These are phyloP conservation scores for Vanrija pseudolonga DNA, from an alignment of 1,284 basidiomycete species.

Conservation along the genomic window DNA sequence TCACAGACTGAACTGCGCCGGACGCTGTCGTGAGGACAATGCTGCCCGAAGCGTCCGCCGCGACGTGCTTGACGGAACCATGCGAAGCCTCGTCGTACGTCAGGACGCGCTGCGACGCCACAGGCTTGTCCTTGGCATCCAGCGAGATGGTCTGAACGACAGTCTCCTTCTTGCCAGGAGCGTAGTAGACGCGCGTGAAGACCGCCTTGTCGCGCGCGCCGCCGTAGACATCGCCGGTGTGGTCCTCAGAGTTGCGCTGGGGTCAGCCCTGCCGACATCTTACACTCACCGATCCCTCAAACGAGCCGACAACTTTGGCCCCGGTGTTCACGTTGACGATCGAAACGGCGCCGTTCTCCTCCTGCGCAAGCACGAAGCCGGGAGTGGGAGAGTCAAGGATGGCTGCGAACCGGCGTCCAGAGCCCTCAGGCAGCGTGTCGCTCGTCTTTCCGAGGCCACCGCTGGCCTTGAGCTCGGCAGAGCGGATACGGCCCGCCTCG, in stretches of 20 bases:
- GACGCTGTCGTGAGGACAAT: neutral
- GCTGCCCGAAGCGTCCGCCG: neutral
- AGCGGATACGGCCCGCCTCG: conserved; percentile 57
- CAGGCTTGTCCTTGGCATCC: conserved; percentile 8
- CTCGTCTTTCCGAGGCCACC: conserved; percentile 55
- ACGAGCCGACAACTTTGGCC: conserved; percentile 57
- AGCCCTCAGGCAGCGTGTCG: conserved; percentile 47
- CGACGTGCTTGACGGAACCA: conserved; percentile 57
- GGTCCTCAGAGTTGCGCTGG: neutral
- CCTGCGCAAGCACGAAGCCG: conserved; percentile 51
- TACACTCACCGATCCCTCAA: conserved; percentile 57
- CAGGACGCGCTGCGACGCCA: neutral
- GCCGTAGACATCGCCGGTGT: conserved; percentile 1
- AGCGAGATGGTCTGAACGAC: conserved; percentile 8
- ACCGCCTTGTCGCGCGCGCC: conserved; percentile 32
- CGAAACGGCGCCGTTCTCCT: conserved; percentile 57
- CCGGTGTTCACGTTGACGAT: conserved; percentile 56
- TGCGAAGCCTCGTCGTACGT: conserved; percentile 64
- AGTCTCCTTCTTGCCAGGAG: conserved; percentile 43
- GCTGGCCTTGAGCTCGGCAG: conserved; percentile 19
- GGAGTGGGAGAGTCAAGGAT: conserved; percentile 39
- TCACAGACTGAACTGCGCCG: conserved; percentile 7
- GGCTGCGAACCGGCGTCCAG: conserved; percentile 21
- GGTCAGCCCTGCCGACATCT: neutral
- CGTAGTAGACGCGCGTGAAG: conserved; percentile 71